Evolutionary conservation across 805 yeast genomes (phyloP).

Genomic region (Teunomyces lycoperdinae): DNA sequence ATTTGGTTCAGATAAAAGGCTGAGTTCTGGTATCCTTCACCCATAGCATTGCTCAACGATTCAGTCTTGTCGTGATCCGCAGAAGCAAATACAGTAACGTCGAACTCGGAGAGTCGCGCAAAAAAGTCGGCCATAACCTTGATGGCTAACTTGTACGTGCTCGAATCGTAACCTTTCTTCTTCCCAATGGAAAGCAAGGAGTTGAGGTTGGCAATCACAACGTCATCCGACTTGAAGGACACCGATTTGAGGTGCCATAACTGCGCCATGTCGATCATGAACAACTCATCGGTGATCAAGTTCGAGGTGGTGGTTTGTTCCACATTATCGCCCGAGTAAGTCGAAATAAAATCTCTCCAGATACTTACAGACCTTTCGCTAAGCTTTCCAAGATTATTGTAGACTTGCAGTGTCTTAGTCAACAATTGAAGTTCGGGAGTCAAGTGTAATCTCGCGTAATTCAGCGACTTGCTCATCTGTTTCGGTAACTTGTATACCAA

Average conservation of each 20-base stretch:
- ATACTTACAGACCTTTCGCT: slow-evolving; percentile 30
- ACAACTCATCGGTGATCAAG: slow-evolving; percentile 44
- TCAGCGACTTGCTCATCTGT: slow-evolving; percentile 9
- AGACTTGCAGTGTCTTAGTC: slow-evolving; percentile 4
- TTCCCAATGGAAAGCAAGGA: slow-evolving; percentile 42
- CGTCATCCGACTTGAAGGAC: slow-evolving; percentile 16
- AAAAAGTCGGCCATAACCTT: slow-evolving; percentile 26
- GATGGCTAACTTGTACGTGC: slow-evolving; percentile 39
- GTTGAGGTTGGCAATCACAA: slow-evolving; percentile 38
- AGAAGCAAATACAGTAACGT: slow-evolving; percentile 17
- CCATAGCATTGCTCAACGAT: slow-evolving; percentile 9
- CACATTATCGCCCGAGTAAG: not conserved
- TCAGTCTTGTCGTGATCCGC: slow-evolving; percentile 12
- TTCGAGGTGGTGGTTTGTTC: slow-evolving; percentile 12
- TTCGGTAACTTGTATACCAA: slow-evolving; percentile 19
- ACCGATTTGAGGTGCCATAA: slow-evolving; percentile 37
- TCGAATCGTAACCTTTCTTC: slow-evolving; percentile 42
- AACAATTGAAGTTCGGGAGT: slow-evolving; percentile 25
- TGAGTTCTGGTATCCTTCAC: slow-evolving; percentile 14
- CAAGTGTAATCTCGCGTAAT: slow-evolving; percentile 14
- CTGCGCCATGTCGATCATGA: slow-evolving; percentile 49
- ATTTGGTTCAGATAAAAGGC: no score
- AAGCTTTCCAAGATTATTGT: slow-evolving; percentile 11
- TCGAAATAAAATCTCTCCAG: slow-evolving; percentile 33
- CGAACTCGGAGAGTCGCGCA: slow-evolving; percentile 14